phyloP scores from a whole-genome alignment of 208 protist species.

The Trypanosoma boissoni region DNA sequence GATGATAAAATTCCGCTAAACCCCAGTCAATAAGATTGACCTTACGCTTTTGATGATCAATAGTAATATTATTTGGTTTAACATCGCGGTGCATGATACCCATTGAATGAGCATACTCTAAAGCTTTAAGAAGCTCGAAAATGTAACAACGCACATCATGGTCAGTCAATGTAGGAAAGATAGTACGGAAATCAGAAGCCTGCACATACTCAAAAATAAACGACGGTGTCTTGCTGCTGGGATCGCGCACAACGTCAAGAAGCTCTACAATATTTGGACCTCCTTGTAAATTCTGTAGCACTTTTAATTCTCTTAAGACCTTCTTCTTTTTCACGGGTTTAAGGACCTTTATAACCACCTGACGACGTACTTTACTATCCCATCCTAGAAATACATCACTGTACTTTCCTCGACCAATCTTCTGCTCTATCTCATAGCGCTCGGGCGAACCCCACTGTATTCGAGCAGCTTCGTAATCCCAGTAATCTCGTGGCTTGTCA shows the following conservation, averaged over 20 bases:
- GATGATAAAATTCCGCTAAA: slow-evolving; percentile 99
- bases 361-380: slow-evolving; percentile 80
- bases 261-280: slow-evolving; percentile 99
- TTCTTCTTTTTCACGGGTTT: slow-evolving; percentile 99
- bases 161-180: slow-evolving; percentile 98
- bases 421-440: slow-evolving; percentile 96
- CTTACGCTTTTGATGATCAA: slow-evolving; percentile 95
- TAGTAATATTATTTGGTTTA: slow-evolving; percentile 99
- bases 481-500: slow-evolving; percentile 92
- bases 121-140: slow-evolving; percentile 95
- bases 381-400: slow-evolving; percentile 99
- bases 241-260: slow-evolving; percentile 98
- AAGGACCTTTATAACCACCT: slow-evolving; percentile 99
- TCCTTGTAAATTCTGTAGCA: slow-evolving; percentile 98
- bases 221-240: slow-evolving; percentile 96
- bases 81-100: slow-evolving; percentile 99
- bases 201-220: slow-evolving; percentile 99
- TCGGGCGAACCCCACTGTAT: slow-evolving; percentile 95
- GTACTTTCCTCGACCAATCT: slow-evolving; percentile 99
- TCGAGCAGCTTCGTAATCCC: slow-evolving; percentile 92
- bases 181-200: slow-evolving; percentile 95
- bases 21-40: slow-evolving; percentile 99
- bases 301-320: slow-evolving; percentile 98
- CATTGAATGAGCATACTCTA: slow-evolving; percentile 97
- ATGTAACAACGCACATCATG: slow-evolving; percentile 98